Conservation (phyloP, 1,139 yeast genomes). For the Cylindricascospora bacillispora region DNA sequence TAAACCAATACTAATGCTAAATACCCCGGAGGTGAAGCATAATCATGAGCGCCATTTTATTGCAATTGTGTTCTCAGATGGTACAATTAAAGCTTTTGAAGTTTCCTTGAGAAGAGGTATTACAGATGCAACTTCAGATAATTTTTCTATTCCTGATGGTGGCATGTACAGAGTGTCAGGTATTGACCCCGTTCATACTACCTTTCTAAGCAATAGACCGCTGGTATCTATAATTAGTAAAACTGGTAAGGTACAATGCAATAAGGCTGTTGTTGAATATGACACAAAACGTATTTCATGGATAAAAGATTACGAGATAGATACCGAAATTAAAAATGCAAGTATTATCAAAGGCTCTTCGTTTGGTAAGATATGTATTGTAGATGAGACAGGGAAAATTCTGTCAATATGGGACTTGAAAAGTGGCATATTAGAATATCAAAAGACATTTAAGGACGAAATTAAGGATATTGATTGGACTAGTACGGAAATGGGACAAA, state of each 20-base stretch:
- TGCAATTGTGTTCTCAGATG: constrained; percentile 30
- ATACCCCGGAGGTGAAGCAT: constrained; percentile 34
- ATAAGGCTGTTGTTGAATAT: constrained; percentile 29
- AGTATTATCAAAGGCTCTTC: constrained; percentile 60
- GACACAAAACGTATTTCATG: constrained; percentile 30
- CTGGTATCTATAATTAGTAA: constrained; percentile 46
- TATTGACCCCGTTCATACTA: constrained; percentile 55
- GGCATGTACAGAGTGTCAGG: constrained; percentile 39
- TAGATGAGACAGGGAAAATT: constrained; percentile 37
- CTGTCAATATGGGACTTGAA: constrained; percentile 69
- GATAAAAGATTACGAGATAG: constrained; percentile 36
- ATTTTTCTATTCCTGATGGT: constrained; percentile 9
- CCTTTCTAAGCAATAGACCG: constrained; percentile 30
- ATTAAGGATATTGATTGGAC: constrained; percentile 52
- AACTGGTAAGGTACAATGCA: constrained; percentile 43
- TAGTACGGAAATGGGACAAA: constrained; percentile 51
- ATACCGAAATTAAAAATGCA: constrained; percentile 44
- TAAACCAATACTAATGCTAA: constrained; percentile 31
- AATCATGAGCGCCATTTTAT: constrained; percentile 30
- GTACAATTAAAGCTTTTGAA: constrained; percentile 23
- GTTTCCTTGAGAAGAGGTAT: constrained; percentile 15
- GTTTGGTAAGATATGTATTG: constrained; percentile 60
- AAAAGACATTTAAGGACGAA: constrained; percentile 28
- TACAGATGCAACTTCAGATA: constrained; percentile 10
- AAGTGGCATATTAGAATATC: constrained; percentile 56